Evolutionary conservation across 306 rosid genomes (phyloP).

Genomic region (Rosa persica): DNA sequence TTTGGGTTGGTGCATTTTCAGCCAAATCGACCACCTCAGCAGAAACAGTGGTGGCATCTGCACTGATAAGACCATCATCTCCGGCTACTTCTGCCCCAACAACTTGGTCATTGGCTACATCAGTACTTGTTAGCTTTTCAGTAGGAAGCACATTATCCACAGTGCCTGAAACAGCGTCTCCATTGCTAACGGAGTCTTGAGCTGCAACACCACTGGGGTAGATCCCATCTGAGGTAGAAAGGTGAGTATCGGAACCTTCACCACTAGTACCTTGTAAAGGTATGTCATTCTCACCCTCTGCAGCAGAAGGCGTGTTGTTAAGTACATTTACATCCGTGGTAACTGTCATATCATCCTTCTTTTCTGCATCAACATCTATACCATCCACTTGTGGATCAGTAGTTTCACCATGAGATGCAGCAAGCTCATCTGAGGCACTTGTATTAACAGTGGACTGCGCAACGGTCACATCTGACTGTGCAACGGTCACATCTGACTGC

Average conservation of each 20-base stretch:
- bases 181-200: not conserved
- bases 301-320: conserved; percentile 23
- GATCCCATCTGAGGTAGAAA: conserved; percentile 4
- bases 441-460: conserved; percentile 30
- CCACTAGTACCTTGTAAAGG: not conserved
- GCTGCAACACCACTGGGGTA: conserved; percentile 3
- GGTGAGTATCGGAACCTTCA: conserved; percentile 9
- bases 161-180: conserved; percentile 2
- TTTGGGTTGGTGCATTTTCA: conserved; percentile 11
- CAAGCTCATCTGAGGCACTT: conserved; percentile 34
- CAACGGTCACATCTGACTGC: too few relatives aligned
- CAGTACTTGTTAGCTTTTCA: conserved; percentile 14
- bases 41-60: conserved; percentile 27
- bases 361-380: not conserved
- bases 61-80: conserved; percentile 8
- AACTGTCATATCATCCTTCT: conserved; percentile 7
- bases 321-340: conserved; percentile 22
- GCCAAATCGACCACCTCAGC: conserved; percentile 23
- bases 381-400: conserved; percentile 34
- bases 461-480: conserved; percentile 27
- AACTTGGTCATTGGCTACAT: conserved; percentile 26
- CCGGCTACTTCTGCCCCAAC: conserved; percentile 27
- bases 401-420: conserved; percentile 32
- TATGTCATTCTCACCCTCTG: conserved; percentile 28
- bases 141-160: conserved; percentile 16